Base-by-base conservation (phyloP, 345 rosid species). In the Reutealis trisperma region DNA sequence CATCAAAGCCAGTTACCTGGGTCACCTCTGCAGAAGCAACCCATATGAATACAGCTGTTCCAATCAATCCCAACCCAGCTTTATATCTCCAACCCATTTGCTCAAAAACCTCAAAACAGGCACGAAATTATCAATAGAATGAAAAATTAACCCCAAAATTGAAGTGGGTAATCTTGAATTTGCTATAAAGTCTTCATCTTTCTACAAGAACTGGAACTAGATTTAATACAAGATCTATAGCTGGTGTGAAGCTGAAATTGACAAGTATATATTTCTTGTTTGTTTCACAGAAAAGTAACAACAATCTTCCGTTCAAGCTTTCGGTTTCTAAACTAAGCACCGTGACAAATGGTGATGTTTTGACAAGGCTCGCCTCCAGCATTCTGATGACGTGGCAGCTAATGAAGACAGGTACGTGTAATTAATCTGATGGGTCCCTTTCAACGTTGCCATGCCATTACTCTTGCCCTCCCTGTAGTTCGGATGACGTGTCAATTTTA, bases 11-110 rank as follows among this genome's bases (percentile, higher is more conserved):
- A 49, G 15, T 27, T 70, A 90, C 95, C 98, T 92, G 98, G 83
- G 97, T 91, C 63, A 91, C 95, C 87, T 91, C 95, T 47, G 96
- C 98, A 44, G 94, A 93, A 79, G 93, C 82, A 77, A 93, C 96
- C 98, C 96, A 91, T 74, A 88, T 82, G 71, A 88, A 75, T 70
- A 90, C 92, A 72, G 78, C 81, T 0, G 81, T 65, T 55, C 85
- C 90, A 24, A 90, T 84, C 80, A 90, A 76, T 30, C 86, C 85
- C 55, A 89, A 80, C 55, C 94, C 94, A 75, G 85, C 85, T 41
- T 79, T 78, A 68, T 90, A 90, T 70, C 82, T 86, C 90, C 89
- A 86, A 79, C 85, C 92, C 88, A 85, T 85, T 57, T 64, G 6
- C 59, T 21, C 6, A 41, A 72, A 63, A 19, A 2, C 65, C 67